Base-by-base conservation (phyloP, 1,284 basidiomycete species). In the Ceratobasidium sp. region DNA sequence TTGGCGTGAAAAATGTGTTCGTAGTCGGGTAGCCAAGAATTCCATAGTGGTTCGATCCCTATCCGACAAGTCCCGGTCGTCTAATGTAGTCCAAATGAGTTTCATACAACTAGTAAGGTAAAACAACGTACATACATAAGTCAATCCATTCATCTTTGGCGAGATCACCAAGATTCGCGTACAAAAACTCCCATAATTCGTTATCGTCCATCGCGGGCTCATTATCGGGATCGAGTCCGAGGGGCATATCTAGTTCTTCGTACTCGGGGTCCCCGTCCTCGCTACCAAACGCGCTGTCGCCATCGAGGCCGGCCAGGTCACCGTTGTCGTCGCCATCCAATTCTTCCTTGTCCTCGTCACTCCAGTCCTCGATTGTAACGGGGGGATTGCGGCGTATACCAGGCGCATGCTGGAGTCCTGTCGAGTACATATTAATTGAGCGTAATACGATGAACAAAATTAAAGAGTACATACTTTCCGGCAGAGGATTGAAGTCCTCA, bases 141-240 rank as follows among this genome's bases (percentile, higher is more conserved):
- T 65, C 47, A 31, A 65, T 48, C 63, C 63, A 65, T 36, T 65
- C 63, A 29, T 65, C 31, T 1, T 65, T 29, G 14, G 29, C 24
- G 14, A 29, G 22, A 17, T 65, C 29, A 27, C 63, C 63, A 65
- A 50, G 31, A 0, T 65, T 2, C 11, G 29, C n/a, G 11, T 65
- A 1, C 15, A 65, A 22, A 1, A 33, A 1, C 1, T 48, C 45
- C 19, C 44, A 5, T 29, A 65, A 22, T 15, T 65, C 27, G 22
- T 48, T 19, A 6, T 65, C 29, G n/a, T 44, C 33, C 45, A 65
- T 2, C 24, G 2, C 3, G 24, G 47, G 63, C n/a, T 65, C 47
- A 27, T 65, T 27, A 27, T 47, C n/a, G 11, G 60, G 60, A 29
- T 63, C 15, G 22, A 63, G 22, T 29, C 51, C 4, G 4, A 29